These are phyloP conservation scores for Candida succiphila DNA, from an alignment of 805 yeast species.

Conservation along the genomic window DNA sequence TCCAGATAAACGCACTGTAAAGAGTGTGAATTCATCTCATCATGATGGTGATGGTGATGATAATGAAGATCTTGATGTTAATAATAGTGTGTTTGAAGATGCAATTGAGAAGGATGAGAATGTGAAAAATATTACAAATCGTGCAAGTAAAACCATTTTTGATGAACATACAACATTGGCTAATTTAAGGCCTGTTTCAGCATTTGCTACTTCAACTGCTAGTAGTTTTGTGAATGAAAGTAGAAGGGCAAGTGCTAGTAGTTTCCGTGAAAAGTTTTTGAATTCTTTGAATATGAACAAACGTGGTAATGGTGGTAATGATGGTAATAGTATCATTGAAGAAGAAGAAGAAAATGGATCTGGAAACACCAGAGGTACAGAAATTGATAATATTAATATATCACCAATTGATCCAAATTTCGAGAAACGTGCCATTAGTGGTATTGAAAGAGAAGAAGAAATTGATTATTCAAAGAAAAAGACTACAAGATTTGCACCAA, in stretches of 20 bases:
- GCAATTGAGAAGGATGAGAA: slow-evolving; percentile 16
- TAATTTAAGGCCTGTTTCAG: too few relatives aligned
- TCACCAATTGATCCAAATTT: slow-evolving; percentile 18
- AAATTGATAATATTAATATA: slow-evolving; percentile 8
- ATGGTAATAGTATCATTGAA: neutral
- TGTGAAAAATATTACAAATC: neutral
- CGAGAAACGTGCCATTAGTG: slow-evolving; percentile 1
- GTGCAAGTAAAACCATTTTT: slow-evolving; percentile 3
- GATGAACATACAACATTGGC: too few relatives aligned
- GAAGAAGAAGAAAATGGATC: neutral
- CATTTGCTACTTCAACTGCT: too few relatives aligned
- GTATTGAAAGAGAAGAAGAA: neutral
- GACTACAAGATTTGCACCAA: slow-evolving; percentile 1
- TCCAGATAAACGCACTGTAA: slow-evolving; percentile 13
- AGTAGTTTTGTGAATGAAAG: neutral
- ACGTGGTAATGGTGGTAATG: neutral
- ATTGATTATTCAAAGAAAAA: too few relatives aligned
- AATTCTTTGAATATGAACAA: slow-evolving; percentile 7
- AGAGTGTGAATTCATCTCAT: neutral
- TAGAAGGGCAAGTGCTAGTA: slow-evolving; percentile 5
- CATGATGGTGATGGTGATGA: neutral
- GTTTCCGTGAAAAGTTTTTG: slow-evolving; percentile 21
- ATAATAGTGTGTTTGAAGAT: slow-evolving; percentile 17
- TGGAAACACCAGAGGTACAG: neutral
- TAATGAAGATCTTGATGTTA: neutral